Conservation (phyloP, 1,284 basidiomycete genomes). For the Sporisorium exsertum region DNA sequence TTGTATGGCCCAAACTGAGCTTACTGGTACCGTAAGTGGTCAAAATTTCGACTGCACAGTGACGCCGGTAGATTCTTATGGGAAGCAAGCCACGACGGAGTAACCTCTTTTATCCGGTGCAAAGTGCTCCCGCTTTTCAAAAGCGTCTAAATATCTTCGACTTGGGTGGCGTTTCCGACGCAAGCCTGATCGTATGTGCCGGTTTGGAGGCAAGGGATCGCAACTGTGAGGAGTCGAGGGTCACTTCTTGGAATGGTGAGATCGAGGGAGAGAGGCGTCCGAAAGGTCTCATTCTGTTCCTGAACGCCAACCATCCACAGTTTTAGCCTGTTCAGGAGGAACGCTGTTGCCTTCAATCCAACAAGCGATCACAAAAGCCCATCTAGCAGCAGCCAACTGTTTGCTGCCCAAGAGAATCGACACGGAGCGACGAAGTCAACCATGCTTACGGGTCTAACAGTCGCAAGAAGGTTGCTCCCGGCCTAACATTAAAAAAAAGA, state of each 20-base stretch:
- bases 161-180: neutral
- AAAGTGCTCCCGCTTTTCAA: neutral
- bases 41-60: neutral
- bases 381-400: too few species aligned
- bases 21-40: too few species aligned
- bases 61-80: neutral
- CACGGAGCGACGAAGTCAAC: neutral
- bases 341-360: neutral
- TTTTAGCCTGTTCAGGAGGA: too few species aligned
- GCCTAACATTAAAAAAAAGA: slow-evolving; percentile 4
- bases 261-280: neutral
- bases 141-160: too few species aligned
- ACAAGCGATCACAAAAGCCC: neutral
- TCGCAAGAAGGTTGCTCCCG: neutral
- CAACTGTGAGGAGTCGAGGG: neutral
- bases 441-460: neutral
- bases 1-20: neutral
- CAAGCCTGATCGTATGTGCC: neutral
- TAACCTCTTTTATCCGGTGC: neutral
- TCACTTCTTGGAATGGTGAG: neutral
- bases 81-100: neutral
- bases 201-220: neutral
- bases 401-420: neutral
- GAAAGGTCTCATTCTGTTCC: neutral
- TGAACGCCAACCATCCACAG: too few species aligned